These are phyloP conservation scores for Salvia miltiorrhiza DNA, from an alignment of 257 asterid species.

Conservation along the genomic window DNA sequence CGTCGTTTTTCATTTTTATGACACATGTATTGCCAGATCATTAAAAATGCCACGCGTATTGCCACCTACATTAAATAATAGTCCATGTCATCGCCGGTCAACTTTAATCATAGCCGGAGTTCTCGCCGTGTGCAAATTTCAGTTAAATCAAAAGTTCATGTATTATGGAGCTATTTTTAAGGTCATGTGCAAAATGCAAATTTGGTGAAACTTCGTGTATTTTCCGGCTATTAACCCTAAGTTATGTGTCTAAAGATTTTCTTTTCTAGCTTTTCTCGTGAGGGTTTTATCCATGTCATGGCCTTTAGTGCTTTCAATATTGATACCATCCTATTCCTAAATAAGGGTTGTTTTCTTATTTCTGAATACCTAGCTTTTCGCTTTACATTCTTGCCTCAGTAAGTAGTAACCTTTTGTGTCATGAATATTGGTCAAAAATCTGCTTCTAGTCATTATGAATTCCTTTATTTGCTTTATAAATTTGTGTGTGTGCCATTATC, in stretches of 20 bases:
- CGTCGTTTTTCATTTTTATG: too few relatives aligned
- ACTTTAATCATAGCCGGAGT: too few relatives aligned
- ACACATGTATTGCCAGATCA: too few relatives aligned
- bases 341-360: not conserved
- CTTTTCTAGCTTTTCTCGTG: constrained; percentile 7
- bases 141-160: too few relatives aligned
- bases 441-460: not conserved
- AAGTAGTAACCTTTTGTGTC: not conserved
- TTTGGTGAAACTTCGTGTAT: too few relatives aligned
- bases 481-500: not conserved
- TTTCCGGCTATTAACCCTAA: too few relatives aligned
- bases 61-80: too few relatives aligned
- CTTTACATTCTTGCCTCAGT: not conserved
- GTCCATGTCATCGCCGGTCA: too few relatives aligned
- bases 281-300: not conserved
- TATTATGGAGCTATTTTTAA: too few relatives aligned
- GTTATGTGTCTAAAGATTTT: not conserved
- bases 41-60: too few relatives aligned
- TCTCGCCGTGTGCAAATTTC: too few relatives aligned
- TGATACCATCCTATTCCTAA: not conserved
- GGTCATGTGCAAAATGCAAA: too few relatives aligned
- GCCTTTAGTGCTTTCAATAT: not conserved
- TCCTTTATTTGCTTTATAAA: not conserved
- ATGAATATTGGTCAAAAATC: constrained; percentile 1
- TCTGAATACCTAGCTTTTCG: not conserved